These are phyloP conservation scores for Fusarium sp. DNA, from an alignment of 2,329 filamentous ascomycete species.

Conservation along the genomic window DNA sequence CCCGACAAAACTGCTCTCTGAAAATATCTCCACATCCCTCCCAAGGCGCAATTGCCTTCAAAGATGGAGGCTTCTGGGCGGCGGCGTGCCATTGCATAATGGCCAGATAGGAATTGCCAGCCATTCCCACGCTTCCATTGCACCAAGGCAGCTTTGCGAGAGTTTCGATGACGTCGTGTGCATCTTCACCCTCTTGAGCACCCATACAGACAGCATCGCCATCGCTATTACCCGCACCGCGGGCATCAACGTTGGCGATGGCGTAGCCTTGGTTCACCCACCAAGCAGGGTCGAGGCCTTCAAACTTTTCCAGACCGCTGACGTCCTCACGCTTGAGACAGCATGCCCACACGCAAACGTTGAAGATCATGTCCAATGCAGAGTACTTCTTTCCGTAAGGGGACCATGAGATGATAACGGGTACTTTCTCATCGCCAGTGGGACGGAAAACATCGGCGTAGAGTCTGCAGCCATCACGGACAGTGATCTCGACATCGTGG, in stretches of 20 bases:
- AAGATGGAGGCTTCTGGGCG: constrained; percentile 26
- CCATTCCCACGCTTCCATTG: constrained; percentile 48
- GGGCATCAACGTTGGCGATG: constrained; percentile 10
- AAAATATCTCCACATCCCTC: constrained; percentile 27
- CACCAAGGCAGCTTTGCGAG: constrained; percentile 47
- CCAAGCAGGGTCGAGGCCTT: constrained; percentile 17
- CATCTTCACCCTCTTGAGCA: constrained; percentile 38
- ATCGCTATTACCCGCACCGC: constrained; percentile 5
- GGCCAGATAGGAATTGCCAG: constrained; percentile 47
- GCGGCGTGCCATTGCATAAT: constrained; percentile 40
- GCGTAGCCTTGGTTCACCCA: constrained; percentile 19
- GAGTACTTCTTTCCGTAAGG: constrained; percentile 40
- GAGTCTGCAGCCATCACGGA: constrained; percentile 38
- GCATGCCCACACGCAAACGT: constrained; percentile 32
- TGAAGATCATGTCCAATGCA: constrained; percentile 34
- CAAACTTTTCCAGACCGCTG: constrained; percentile 25
- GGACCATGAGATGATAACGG: constrained; percentile 37
- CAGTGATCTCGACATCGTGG: constrained; percentile 37
- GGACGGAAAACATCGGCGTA: constrained; percentile 32
- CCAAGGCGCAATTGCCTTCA: constrained; percentile 32
- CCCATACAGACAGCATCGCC: constrained; percentile 27
- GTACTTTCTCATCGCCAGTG: constrained; percentile 1
- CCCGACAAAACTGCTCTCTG: constrained; percentile 23
- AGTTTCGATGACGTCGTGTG: constrained; percentile 39
- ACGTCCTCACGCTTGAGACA: constrained; percentile 19